Percentiles rank a stretch among this genome's conserved stretches.
These are phyloP conservation scores for Daldinia eschscholtzii DNA, from an alignment of 2,329 filamentous ascomycete species.

Conservation along the genomic window DNA sequence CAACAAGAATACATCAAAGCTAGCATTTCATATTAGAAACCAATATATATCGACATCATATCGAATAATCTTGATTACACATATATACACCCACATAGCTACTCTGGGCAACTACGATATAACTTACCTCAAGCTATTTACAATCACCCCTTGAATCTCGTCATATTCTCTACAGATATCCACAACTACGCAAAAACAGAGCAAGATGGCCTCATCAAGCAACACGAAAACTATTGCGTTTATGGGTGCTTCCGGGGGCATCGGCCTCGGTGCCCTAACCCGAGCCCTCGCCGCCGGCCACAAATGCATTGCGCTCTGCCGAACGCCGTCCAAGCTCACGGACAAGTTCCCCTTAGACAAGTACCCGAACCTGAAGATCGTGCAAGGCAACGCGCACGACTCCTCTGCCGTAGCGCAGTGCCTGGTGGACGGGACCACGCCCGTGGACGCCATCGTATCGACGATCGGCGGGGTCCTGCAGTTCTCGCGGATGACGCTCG, in stretches of 20 bases:
- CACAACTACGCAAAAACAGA: background rate
- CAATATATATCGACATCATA: conserved; percentile 1
- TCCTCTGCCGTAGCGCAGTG: conserved; percentile 54
- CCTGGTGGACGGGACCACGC: conserved; percentile 50
- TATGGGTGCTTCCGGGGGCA: conserved; percentile 66
- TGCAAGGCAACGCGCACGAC: conserved; percentile 63
- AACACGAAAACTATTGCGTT: conserved; percentile 61
- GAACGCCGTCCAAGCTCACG: conserved; percentile 63
- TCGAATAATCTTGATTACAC: background rate
- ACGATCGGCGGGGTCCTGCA: conserved; percentile 59
- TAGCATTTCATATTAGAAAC: background rate
- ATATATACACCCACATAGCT: background rate
- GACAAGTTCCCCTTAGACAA: conserved; percentile 51
- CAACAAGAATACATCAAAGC: background rate
- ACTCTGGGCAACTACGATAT: background rate
- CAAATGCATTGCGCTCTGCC: conserved; percentile 63
- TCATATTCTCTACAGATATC: background rate
- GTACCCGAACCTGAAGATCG: conserved; percentile 57
- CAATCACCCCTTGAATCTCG: background rate
- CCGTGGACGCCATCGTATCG: conserved; percentile 59
- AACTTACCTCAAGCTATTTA: background rate
- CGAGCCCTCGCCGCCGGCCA: conserved; percentile 61
- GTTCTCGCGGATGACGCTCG: conserved; percentile 53
- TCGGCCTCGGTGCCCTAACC: conserved; percentile 61
- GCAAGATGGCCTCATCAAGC: conserved; percentile 17